Evolutionary conservation across 306 rosid genomes (phyloP).

Genomic region (Parietaria judaica): DNA sequence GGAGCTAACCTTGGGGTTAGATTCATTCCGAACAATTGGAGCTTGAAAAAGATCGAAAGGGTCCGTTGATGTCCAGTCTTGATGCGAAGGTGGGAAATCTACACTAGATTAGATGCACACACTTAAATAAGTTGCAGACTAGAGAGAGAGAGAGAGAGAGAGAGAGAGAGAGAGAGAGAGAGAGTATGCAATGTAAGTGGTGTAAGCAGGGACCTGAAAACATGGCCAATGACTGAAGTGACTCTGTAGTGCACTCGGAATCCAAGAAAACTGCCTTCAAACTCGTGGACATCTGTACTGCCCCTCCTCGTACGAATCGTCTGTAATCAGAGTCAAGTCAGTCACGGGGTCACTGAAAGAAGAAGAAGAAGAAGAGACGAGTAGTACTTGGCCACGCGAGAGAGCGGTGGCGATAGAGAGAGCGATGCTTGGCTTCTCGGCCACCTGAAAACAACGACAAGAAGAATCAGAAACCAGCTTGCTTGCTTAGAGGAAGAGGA

Average conservation of each 20-base stretch:
- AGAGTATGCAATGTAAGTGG: too few species aligned
- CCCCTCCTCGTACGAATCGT: constrained; percentile 68
- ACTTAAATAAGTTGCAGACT: constrained; percentile 12
- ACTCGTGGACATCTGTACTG: constrained; percentile 84
- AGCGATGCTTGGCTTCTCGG: constrained; percentile 96
- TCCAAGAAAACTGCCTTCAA: constrained; percentile 62
- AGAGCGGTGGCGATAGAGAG: constrained; percentile 71
- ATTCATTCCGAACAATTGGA: constrained; percentile 53
- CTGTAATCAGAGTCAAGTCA: constrained; percentile 24
- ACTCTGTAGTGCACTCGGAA: constrained; percentile 54
- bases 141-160: too few species aligned
- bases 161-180: too few species aligned
- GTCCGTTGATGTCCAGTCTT: constrained; percentile 73
- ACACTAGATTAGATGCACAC: constrained; percentile 46
- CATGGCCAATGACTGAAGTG: constrained; percentile 92
- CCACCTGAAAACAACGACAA: constrained; percentile 44
- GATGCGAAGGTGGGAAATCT: constrained; percentile 77
- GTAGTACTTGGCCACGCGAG: constrained; percentile 57
- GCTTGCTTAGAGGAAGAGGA: background rate
- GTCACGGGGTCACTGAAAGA: too few species aligned
- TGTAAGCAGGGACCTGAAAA: constrained; percentile 61
- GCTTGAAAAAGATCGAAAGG: constrained; percentile 90
- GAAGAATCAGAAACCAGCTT: background rate
- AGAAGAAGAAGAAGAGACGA: background rate
- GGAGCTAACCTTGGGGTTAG: constrained; percentile 72